A percentile compares a stretch with the other conserved stretches of the same genome.
Conservation (phyloP, 129 eudicot species). For the Flaveria sonorensis region DNA sequence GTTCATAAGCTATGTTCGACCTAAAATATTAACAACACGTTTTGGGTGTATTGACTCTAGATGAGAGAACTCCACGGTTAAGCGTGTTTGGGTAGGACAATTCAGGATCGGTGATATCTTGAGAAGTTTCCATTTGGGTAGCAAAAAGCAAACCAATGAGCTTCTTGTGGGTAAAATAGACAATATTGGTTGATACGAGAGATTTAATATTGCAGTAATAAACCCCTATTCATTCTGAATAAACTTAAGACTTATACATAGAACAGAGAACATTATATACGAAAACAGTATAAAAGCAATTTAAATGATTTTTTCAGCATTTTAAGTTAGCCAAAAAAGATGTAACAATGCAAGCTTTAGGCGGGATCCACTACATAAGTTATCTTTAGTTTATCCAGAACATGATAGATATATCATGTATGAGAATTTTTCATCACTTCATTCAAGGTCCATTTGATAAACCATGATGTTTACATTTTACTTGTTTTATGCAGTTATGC, state of each 20-base stretch:
- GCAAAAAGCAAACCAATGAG: not conserved
- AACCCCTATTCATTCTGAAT: not conserved
- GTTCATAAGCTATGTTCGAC: no score
- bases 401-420: not conserved
- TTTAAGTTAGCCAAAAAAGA: not conserved
- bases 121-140: not conserved
- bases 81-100: no score
- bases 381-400: not conserved
- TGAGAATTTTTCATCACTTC: no score
- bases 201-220: not conserved
- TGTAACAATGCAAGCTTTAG: not conserved
- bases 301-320: not conserved
- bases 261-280: not conserved
- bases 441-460: not conserved
- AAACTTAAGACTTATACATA: not conserved
- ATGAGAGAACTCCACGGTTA: no score
- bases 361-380: not conserved
- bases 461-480: not conserved
- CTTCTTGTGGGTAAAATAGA: not conserved
- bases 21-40: no score
- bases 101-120: not conserved
- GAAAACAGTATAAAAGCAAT: not conserved
- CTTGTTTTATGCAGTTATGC: not conserved
- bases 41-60: no score
- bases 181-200: not conserved